A percentile compares a stretch with the other conserved stretches of the same genome.
Conservation (phyloP, 2,329 filamentous ascomycete species). For the Paecilomyces niveus region DNA sequence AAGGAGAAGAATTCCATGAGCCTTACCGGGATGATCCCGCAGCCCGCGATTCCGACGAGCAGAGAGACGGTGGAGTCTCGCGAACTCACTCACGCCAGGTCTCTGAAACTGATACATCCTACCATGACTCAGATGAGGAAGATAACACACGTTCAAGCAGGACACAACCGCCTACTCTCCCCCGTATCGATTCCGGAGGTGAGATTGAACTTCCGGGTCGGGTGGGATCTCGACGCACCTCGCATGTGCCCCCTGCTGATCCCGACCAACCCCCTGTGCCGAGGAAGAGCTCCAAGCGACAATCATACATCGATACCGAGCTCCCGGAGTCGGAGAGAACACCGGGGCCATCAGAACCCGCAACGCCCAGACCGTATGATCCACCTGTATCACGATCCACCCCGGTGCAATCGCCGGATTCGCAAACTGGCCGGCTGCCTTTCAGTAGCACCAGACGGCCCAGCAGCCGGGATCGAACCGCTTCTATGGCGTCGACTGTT, state of each 20-base stretch:
- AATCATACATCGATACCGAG: constrained; percentile 9
- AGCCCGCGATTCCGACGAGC: constrained; percentile 5
- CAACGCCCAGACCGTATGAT: constrained; percentile 4
- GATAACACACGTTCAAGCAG: constrained; percentile 13
- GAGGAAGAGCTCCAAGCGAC: constrained; percentile 64
- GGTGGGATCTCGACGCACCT: constrained; percentile 52
- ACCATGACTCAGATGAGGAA: constrained; percentile 21
- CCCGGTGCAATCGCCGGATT: constrained; percentile 6
- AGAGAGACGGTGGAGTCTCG: constrained; percentile 9
- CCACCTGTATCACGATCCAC: constrained; percentile 3
- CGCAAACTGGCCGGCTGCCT: constrained; percentile 32
- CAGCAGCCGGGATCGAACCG: constrained; percentile 26
- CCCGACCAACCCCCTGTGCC: constrained; percentile 48
- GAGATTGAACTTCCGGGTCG: constrained; percentile 59
- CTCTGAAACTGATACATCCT: constrained; percentile 16
- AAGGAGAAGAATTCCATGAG: constrained; percentile 55
- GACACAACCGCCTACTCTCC: constrained; percentile 49
- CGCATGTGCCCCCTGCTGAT: constrained; percentile 34
- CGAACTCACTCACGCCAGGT: constrained; percentile 14
- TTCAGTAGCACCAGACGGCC: constrained; percentile 31
- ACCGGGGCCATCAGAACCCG: constrained; percentile 11
- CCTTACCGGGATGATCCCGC: constrained; percentile 53
- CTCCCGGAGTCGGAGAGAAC: constrained; percentile 9
- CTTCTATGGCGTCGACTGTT: constrained; percentile 31
- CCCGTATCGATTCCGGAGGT: constrained; percentile 52